phyloP scores from a whole-genome alignment of 2,329 filamentous ascomycete species.

The Decorospora gaudefroyi region DNA sequence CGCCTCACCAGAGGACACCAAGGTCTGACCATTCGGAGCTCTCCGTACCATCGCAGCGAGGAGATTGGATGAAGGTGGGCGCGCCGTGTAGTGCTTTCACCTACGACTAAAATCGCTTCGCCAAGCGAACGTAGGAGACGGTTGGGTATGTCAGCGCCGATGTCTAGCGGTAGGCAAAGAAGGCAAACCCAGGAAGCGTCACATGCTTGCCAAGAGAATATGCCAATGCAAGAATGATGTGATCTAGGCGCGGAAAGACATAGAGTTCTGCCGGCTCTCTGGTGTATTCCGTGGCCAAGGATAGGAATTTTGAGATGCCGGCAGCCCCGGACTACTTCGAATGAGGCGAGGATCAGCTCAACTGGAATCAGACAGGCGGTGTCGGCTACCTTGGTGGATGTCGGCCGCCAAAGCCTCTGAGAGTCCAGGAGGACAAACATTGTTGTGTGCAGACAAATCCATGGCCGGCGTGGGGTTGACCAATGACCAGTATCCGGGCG shows the following conservation, averaged over 20 bases:
- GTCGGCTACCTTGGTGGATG: neutral
- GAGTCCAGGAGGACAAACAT: slow-evolving; percentile 6
- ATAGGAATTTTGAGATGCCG: too few relatives aligned
- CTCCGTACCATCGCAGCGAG: neutral
- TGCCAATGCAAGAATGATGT: too few relatives aligned
- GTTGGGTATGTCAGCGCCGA: too few relatives aligned
- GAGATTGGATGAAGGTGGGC: neutral
- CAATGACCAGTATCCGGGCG: neutral
- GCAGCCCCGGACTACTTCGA: too few relatives aligned
- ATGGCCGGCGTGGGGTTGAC: neutral
- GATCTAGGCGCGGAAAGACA: too few relatives aligned
- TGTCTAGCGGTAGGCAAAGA: too few relatives aligned
- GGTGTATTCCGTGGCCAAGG: too few relatives aligned
- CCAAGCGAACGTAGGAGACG: neutral
- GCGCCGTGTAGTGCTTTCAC: neutral
- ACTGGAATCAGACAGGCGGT: slow-evolving; percentile 1
- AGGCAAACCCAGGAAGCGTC: too few relatives aligned
- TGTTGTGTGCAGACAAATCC: neutral
- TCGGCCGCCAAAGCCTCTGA: neutral
- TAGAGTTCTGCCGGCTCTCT: too few relatives aligned
- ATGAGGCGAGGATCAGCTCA: too few relatives aligned
- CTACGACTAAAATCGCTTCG: neutral
- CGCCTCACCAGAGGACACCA: neutral
- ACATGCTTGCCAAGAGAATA: too few relatives aligned
- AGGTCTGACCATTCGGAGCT: neutral